A percentile compares a stretch with the other conserved stretches of the same genome.
Evolutionary conservation across 2,329 filamentous ascomycete genomes (phyloP).

Genomic region (Ophiocordyceps camponoti-saundersi): DNA sequence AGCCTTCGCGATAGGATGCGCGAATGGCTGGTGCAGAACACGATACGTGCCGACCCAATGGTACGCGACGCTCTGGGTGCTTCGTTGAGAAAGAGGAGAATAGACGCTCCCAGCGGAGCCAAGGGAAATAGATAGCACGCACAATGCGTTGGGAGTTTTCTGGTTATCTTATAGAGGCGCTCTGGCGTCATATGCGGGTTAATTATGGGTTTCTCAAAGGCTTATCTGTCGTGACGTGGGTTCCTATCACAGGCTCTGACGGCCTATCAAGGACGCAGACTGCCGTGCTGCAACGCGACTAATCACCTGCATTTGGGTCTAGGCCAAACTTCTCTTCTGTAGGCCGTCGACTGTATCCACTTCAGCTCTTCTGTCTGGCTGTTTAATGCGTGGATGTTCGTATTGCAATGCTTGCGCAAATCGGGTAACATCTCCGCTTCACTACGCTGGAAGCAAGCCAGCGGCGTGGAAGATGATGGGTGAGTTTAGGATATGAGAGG

Average conservation of each 20-base stretch:
- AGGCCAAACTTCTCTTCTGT: background rate
- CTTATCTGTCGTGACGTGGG: background rate
- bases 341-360: background rate
- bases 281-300: background rate
- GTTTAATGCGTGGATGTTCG: background rate
- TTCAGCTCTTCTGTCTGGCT: background rate
- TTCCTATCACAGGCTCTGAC: background rate
- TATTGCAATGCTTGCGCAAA: background rate
- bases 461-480: background rate
- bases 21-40: conserved; percentile 80
- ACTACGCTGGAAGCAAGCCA: background rate
- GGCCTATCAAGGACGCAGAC: background rate
- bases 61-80: conserved; percentile 64
- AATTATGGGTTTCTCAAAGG: background rate
- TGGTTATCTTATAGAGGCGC: background rate
- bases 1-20: conserved; percentile 52
- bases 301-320: background rate
- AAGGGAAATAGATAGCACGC: conserved; percentile 26
- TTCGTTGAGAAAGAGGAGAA: conserved; percentile 44
- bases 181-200: background rate
- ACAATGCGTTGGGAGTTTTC: background rate
- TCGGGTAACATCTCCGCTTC: background rate
- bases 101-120: conserved; percentile 45
- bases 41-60: conserved; percentile 60
- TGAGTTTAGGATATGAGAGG: background rate